These are phyloP conservation scores for Elsinoe australis DNA, from an alignment of 2,329 filamentous ascomycete species.

Conservation along the genomic window DNA sequence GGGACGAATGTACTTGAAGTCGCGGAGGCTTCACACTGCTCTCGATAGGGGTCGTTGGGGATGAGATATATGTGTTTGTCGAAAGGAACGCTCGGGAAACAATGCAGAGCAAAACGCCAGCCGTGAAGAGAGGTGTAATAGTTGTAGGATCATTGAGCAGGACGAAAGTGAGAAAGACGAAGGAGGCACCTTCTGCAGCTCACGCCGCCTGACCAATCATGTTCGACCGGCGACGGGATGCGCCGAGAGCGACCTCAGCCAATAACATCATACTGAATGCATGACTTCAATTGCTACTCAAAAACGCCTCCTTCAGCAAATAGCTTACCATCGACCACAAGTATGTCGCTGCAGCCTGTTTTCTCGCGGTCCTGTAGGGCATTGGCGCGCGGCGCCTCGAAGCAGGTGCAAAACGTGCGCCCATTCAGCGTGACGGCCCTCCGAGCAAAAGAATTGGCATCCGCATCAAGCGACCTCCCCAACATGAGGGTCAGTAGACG, in stretches of 20 bases:
- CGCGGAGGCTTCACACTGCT: not conserved
- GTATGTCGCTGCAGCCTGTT: conserved; percentile 11
- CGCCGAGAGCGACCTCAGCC: conserved; percentile 5
- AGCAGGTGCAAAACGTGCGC: conserved; percentile 31
- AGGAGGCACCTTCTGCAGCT: conserved; percentile 14
- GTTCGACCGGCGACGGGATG: not conserved
- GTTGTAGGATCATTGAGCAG: not conserved
- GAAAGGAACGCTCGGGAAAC: conserved; percentile 17
- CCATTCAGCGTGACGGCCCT: conserved; percentile 38
- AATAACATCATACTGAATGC: conserved; percentile 16
- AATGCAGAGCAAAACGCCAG: conserved; percentile 11
- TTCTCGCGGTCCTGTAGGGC: conserved; percentile 14
- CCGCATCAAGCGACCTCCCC: conserved; percentile 35
- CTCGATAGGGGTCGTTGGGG: not conserved
- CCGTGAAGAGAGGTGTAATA: conserved; percentile 9
- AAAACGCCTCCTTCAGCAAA: not conserved
- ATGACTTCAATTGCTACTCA: conserved; percentile 12
- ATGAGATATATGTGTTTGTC: not conserved
- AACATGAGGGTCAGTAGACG: conserved; percentile 40
- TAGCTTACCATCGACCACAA: not conserved
- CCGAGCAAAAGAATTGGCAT: conserved; percentile 39
- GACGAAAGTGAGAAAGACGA: conserved; percentile 14
- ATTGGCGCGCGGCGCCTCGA: conserved; percentile 27
- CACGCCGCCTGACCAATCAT: conserved; percentile 8
- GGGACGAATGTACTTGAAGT: conserved; percentile 18